These are phyloP conservation scores for Solanum aculeatissimum DNA, from an alignment of 305 asterid species.

Conservation along the genomic window DNA sequence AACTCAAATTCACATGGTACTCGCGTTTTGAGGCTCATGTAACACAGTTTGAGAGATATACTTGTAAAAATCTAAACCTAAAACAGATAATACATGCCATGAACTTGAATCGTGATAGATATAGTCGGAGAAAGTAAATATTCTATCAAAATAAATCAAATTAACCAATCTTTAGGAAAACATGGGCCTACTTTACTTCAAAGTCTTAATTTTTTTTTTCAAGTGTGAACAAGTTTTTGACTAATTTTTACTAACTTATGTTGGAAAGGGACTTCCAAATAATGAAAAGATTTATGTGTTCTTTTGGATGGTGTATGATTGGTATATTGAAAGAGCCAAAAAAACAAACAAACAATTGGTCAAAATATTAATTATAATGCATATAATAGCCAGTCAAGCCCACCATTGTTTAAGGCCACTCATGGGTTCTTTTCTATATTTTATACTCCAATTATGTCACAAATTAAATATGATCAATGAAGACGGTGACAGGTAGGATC, in stretches of 20 bases:
- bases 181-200: not conserved
- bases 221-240: not conserved
- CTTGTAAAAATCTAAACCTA: not conserved
- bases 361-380: not conserved
- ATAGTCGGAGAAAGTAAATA: not conserved
- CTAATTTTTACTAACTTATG: not conserved
- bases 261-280: not conserved
- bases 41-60: not conserved
- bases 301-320: not conserved
- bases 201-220: not conserved
- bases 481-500: not conserved
- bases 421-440: not conserved
- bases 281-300: not conserved
- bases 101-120: not conserved
- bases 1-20: not conserved
- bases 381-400: not conserved
- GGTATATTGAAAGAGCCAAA: not conserved
- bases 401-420: not conserved
- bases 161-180: not conserved
- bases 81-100: not conserved
- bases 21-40: not conserved
- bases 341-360: not conserved
- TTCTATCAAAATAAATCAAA: not conserved
- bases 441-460: not conserved
- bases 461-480: not conserved